phyloP scores from a whole-genome alignment of 345 rosid species.

The Salix brachista region DNA sequence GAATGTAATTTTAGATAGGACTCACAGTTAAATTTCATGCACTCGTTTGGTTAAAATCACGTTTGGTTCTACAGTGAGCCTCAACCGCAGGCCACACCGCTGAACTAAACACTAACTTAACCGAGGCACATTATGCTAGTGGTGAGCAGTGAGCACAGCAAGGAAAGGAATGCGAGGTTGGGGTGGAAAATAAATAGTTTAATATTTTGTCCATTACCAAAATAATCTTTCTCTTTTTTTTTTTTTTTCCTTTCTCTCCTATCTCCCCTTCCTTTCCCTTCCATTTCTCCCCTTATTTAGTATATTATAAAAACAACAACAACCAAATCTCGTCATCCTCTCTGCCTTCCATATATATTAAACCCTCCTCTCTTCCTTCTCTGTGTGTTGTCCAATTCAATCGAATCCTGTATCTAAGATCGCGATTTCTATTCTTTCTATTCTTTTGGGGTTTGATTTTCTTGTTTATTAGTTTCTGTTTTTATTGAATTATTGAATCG shows the following conservation, averaged over 20 bases:
- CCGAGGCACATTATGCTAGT: no score
- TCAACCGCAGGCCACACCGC: accelerated
- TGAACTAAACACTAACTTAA: no score
- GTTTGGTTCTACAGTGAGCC: accelerated
- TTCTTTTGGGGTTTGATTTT: not conserved
- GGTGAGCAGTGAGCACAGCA: no score
- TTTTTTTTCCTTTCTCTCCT: not conserved
- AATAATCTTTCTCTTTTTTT: no score
- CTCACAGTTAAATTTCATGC: no score
- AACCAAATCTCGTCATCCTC: constrained; percentile 1
- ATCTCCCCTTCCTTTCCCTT: not conserved
- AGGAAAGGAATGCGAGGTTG: no score
- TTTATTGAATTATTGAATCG: not conserved
- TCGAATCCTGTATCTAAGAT: not conserved
- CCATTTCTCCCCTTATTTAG: not conserved
- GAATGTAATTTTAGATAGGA: no score
- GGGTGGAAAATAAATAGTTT: no score
- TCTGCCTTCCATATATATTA: not conserved
- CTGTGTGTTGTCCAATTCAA: not conserved
- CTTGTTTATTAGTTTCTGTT: not conserved
- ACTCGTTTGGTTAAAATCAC: no score
- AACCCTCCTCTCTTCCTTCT: not conserved
- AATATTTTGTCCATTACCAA: not conserved
- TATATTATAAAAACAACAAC: not conserved
- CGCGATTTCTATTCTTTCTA: not conserved